These are phyloP conservation scores for Mariannaea elegans DNA, from an alignment of 2,329 filamentous ascomycete species.

Conservation along the genomic window DNA sequence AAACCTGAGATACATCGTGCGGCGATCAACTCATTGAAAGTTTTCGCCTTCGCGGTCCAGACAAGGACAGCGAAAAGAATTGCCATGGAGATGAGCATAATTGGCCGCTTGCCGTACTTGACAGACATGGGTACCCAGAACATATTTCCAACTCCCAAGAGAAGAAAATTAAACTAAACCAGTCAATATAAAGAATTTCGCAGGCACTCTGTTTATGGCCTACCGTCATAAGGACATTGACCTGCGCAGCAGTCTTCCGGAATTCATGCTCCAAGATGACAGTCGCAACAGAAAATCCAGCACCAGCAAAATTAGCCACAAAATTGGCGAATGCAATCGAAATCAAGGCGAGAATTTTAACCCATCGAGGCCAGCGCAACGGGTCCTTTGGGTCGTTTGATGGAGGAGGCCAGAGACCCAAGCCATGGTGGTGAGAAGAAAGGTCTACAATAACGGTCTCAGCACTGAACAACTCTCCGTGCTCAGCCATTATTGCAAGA, in stretches of 20 bases:
- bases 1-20: constrained; percentile 7
- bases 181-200: not conserved
- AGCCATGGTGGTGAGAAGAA: not conserved
- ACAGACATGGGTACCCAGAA: constrained; percentile 10
- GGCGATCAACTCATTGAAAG: not conserved
- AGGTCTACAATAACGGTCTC: not conserved
- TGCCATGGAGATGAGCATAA: constrained; percentile 1
- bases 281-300: not conserved
- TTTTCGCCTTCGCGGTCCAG: constrained; percentile 4
- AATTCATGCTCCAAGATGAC: constrained; percentile 2
- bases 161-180: constrained; percentile 6
- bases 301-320: constrained; percentile 6
- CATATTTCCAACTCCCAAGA: constrained; percentile 4
- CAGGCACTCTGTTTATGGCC: not conserved
- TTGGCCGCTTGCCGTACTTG: constrained; percentile 1
- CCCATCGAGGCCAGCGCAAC: not conserved
- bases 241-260: not conserved
- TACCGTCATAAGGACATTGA: constrained; percentile 11
- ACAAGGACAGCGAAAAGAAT: not conserved
- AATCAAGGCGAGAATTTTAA: not conserved
- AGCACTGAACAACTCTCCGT: not conserved
- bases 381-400: not conserved
- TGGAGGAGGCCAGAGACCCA: constrained; percentile 1
- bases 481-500: constrained; percentile 1
- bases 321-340: constrained; percentile 6